phyloP scores from a whole-genome alignment of 495 filamentous ascomycete genomes.

The Aspergillus biplanus region DNA sequence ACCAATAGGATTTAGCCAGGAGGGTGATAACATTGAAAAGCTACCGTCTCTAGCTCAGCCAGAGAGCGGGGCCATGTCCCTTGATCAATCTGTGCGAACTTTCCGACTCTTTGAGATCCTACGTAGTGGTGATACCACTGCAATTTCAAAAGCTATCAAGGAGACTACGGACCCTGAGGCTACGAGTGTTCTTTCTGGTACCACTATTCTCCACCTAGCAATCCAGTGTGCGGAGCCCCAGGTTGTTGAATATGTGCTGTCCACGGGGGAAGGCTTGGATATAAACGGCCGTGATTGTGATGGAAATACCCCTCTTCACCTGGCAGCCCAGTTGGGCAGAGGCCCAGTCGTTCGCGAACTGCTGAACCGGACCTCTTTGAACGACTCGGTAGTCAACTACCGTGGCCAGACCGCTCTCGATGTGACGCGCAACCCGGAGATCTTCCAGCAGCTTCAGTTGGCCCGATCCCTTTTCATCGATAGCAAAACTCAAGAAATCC shows the following conservation, averaged over 20 bases:
- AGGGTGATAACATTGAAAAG: constrained; percentile 36
- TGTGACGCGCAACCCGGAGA: constrained; percentile 85
- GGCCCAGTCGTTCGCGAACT: constrained; percentile 77
- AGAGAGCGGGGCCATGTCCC: constrained; percentile 54
- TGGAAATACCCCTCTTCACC: constrained; percentile 90
- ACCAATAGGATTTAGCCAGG: constrained; percentile 33
- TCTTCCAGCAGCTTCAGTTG: constrained; percentile 94
- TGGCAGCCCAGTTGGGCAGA: constrained; percentile 82
- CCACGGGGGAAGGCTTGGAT: constrained; percentile 67
- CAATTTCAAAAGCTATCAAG: constrained; percentile 85
- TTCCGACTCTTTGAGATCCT: constrained; percentile 94
- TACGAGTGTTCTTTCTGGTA: constrained; percentile 66
- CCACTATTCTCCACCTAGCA: constrained; percentile 87
- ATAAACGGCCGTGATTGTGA: constrained; percentile 89
- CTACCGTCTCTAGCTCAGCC: constrained; percentile 36
- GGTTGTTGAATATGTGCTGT: constrained; percentile 95
- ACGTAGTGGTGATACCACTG: constrained; percentile 84
- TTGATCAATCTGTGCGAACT: constrained; percentile 91
- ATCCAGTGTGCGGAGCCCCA: constrained; percentile 95
- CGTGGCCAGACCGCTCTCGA: constrained; percentile 86
- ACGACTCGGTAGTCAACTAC: constrained; percentile 90
- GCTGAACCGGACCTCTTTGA: constrained; percentile 77
- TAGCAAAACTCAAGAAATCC: constrained; percentile 78
- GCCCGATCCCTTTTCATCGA: constrained; percentile 90
- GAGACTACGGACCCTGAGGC: constrained; percentile 60